Evolutionary conservation across 1,284 basidiomycete species (phyloP).

Genomic region (Sanguinoderma infundibulare): DNA sequence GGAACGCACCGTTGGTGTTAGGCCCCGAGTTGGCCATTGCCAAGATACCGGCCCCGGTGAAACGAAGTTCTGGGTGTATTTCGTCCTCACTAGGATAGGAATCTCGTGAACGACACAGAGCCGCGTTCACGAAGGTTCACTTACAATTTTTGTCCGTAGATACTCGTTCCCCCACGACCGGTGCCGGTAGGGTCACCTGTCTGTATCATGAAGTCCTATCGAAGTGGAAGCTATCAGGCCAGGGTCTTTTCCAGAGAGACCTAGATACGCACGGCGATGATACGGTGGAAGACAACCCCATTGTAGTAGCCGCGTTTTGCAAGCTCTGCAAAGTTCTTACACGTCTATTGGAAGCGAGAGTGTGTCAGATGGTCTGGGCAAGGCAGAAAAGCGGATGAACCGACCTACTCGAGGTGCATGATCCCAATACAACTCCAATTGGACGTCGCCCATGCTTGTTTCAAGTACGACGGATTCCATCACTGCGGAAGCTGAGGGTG

Average conservation of each 20-base stretch:
- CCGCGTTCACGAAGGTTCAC: constrained; percentile 31
- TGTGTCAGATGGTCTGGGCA: constrained; percentile 7
- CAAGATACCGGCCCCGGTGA: constrained; percentile 94
- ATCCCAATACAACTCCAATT: constrained; percentile 89
- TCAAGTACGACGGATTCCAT: constrained; percentile 77
- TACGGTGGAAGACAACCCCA: constrained; percentile 85
- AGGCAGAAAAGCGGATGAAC: constrained; percentile 9
- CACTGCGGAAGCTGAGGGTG: neutral
- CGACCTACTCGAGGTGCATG: constrained; percentile 83
- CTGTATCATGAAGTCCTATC: constrained; percentile 95
- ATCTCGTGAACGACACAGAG: neutral
- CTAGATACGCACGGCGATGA: constrained; percentile 70
- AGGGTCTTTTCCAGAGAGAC: constrained; percentile 12
- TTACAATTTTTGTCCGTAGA: constrained; percentile 91
- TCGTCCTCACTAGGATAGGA: constrained; percentile 72
- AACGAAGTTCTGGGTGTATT: constrained; percentile 85
- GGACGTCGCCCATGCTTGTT: constrained; percentile 87
- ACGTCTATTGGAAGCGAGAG: constrained; percentile 63
- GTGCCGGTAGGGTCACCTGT: constrained; percentile 95
- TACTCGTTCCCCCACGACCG: constrained; percentile 90
- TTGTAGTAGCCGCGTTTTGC: constrained; percentile 88
- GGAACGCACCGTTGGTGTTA: constrained; percentile 81
- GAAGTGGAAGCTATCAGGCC: constrained; percentile 6
- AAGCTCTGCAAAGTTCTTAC: constrained; percentile 90
- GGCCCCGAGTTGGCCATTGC: constrained; percentile 97